These are phyloP conservation scores for Zea mays DNA, from an alignment of 176 grass and related monocot genomes.

Conservation along the genomic window DNA sequence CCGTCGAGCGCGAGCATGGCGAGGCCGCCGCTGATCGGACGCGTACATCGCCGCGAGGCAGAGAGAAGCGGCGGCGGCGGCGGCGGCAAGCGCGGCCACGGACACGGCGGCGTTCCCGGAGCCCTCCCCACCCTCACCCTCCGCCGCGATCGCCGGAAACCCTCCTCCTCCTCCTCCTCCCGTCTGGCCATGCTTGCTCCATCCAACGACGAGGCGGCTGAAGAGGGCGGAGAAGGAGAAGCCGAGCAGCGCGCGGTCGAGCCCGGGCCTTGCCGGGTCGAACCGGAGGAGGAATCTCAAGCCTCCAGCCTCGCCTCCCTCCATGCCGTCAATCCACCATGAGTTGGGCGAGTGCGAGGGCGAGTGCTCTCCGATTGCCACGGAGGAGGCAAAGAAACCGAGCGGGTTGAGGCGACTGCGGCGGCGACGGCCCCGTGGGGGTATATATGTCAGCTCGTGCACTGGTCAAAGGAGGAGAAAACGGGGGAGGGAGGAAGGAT, in stretches of 20 bases:
- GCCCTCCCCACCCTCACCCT: neutral
- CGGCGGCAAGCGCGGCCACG: neutral
- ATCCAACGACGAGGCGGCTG: slow-evolving; percentile 23
- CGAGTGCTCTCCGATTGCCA: slow-evolving; percentile 35
- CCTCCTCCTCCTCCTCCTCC: neutral
- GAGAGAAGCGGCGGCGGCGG: slow-evolving; percentile 1
- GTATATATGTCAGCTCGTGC: slow-evolving; percentile 27
- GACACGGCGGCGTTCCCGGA: neutral
- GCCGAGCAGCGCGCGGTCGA: slow-evolving; percentile 27
- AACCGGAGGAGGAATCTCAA: slow-evolving; percentile 35
- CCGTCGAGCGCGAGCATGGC: neutral
- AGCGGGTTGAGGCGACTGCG: neutral
- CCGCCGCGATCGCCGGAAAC: neutral
- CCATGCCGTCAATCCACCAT: slow-evolving; percentile 35
- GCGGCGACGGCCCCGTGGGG: slow-evolving; percentile 19
- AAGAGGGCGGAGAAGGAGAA: slow-evolving; percentile 40
- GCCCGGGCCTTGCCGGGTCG: slow-evolving; percentile 2
- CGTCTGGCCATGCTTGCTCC: neutral
- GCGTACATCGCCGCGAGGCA: slow-evolving; percentile 14
- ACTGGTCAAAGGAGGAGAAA: slow-evolving; percentile 7
- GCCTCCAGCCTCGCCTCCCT: neutral
- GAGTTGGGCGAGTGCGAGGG: neutral
- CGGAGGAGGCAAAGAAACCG: slow-evolving; percentile 5
- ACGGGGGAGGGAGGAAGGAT: neutral
- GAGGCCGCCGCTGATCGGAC: slow-evolving; percentile 7